Evolutionary conservation across 805 yeast species (phyloP), one percentile per base, ranked within the genome.

Genomic region (Allodekkera sacchari): DNA sequence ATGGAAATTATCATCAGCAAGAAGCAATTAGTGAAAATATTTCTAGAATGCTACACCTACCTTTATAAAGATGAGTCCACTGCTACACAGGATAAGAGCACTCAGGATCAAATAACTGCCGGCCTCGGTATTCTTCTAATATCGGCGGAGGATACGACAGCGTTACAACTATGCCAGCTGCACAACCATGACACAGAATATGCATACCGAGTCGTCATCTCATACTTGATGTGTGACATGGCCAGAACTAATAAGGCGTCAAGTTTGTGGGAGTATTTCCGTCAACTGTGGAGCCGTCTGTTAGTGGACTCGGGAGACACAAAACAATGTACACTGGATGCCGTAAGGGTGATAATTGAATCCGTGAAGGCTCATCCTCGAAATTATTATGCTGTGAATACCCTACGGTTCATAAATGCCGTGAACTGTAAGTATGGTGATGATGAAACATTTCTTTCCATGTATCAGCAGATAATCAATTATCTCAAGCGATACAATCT

Each of bases 351-450:
- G 2, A 53, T 68, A 2, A 33, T 52, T 2, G 30, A 29, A 7
- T 64, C 76, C 0, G 59, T 60, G 0, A 44, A 37, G 16, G 37
- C 46, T 9, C 77, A 71, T 41, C 64, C 63, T 7, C 43, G 58
- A 26, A 71, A 68, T 43, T 71, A 71, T 42, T 70, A 69, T 33
- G 71, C 74, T 1, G 59, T 68, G 61, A 44, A 51, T n/a, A 53
- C 59, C 35, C 51, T 65, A 4, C 29, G 48, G 28, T 43, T 33
- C 32, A 39, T 41, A 31, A 28, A 41, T 25, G 34, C 46, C 5
- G 16, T 33, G 3, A 11, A 33, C 7, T 28, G 42, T 10, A 14
- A 24, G 7, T 9, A 13, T 12, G 18, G 27, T n/a, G 27, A 30
- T 30, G 19, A 18, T 7, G 18, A 12, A 6, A 13, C 34, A 6